phyloP scores from a whole-genome alignment of 2,329 filamentous ascomycete species.

The Colletotrichum graminicola region DNA sequence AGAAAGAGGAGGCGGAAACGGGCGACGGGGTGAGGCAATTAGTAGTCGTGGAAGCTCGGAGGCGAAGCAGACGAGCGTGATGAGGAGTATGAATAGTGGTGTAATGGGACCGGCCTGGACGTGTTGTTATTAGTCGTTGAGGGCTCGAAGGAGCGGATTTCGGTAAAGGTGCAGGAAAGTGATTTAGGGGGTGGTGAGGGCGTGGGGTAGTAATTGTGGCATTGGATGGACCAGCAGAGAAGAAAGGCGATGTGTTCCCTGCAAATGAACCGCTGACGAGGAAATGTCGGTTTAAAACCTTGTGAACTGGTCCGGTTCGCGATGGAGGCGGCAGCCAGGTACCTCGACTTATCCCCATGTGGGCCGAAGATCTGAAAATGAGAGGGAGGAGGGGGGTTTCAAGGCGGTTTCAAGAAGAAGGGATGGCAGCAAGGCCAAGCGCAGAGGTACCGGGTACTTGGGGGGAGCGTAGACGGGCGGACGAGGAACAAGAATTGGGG shows the following conservation, averaged over 20 bases:
- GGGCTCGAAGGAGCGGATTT: conserved; percentile 15
- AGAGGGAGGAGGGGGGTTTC: conserved; percentile 41
- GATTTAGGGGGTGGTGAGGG: conserved; percentile 41
- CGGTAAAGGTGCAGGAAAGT: conserved; percentile 35
- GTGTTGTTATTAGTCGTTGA: conserved; percentile 23
- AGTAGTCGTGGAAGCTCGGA: conserved; percentile 38
- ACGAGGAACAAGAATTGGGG: conserved; percentile 35
- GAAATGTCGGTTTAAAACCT: conserved; percentile 52
- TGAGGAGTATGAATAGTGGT: conserved; percentile 30
- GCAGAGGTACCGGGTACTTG: conserved; percentile 39
- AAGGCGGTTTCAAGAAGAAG: conserved; percentile 37
- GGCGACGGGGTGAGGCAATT: conserved; percentile 40
- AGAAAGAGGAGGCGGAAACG: conserved; percentile 41
- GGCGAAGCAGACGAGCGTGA: conserved; percentile 31
- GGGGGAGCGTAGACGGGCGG: conserved; percentile 31
- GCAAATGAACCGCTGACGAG: conserved; percentile 46
- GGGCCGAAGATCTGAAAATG: conserved; percentile 36
- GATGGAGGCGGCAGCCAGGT: conserved; percentile 37
- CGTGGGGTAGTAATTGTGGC: conserved; percentile 38
- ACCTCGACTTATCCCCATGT: conserved; percentile 40
- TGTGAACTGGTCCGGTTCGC: conserved; percentile 37
- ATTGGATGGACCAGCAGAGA: conserved; percentile 39
- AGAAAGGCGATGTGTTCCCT: conserved; percentile 38
- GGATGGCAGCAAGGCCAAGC: conserved; percentile 29
- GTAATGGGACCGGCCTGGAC: conserved; percentile 39